These are phyloP conservation scores for Lentinula aciculospora DNA, from an alignment of 768 basidiomycete genomes.

Conservation along the genomic window DNA sequence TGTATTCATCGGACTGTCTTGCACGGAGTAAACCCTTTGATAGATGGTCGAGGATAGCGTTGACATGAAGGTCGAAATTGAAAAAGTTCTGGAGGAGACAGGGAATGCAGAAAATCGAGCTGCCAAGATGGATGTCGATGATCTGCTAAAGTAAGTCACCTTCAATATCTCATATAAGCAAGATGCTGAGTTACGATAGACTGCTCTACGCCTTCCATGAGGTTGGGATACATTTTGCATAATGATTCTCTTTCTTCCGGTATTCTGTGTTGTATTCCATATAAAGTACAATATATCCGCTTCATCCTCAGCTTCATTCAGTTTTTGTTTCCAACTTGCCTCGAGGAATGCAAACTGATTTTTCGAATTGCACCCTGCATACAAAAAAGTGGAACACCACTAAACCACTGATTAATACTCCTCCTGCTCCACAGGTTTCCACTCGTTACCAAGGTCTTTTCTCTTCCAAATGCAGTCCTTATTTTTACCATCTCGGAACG, in stretches of 20 bases:
- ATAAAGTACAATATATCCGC: too few relatives aligned
- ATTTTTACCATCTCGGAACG: background rate
- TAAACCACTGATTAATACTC: too few relatives aligned
- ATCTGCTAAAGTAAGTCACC: conserved; percentile 71
- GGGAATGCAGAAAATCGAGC: conserved; percentile 75
- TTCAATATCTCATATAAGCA: background rate
- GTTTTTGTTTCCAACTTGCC: too few relatives aligned
- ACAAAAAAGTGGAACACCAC: too few relatives aligned
- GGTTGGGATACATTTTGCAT: conserved; percentile 70
- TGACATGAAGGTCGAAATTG: conserved; percentile 65
- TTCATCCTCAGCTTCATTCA: too few relatives aligned
- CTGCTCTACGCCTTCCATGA: conserved; percentile 71
- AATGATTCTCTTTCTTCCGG: background rate
- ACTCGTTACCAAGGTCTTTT: background rate
- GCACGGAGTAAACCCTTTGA: background rate
- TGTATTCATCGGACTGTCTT: background rate
- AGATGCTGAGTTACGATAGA: conserved; percentile 27
- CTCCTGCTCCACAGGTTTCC: background rate
- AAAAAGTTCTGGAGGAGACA: conserved; percentile 65
- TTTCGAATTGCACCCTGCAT: too few relatives aligned
- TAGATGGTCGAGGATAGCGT: conserved; percentile 69
- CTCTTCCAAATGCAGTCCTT: background rate
- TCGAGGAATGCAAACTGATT: too few relatives aligned
- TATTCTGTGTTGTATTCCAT: too few relatives aligned
- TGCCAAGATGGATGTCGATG: conserved; percentile 91